A percentile compares a stretch with the other conserved stretches of the same genome.
phyloP scores from a whole-genome alignment of 345 rosid species.

The Excoecaria agallocha region DNA sequence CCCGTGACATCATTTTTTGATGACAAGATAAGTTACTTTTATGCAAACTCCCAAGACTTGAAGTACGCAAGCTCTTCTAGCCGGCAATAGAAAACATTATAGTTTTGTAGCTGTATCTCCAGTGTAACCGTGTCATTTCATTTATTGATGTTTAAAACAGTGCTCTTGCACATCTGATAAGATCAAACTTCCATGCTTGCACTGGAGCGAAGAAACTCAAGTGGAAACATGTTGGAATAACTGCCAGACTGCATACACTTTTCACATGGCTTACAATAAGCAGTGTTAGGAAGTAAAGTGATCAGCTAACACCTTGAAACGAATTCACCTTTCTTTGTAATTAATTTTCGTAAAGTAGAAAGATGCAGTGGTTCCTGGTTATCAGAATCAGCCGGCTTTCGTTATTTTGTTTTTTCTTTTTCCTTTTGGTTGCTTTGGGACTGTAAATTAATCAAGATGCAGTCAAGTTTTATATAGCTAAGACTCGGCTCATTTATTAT shows the following conservation, averaged over 20 bases:
- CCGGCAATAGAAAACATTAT: conserved; percentile 5
- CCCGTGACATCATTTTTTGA: conserved; percentile 29
- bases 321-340: neutral
- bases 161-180: neutral
- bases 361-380: too few species aligned
- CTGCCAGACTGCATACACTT: neutral
- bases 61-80: conserved; percentile 21
- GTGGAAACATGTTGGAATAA: neutral
- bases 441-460: too few species aligned
- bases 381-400: too few species aligned
- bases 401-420: too few species aligned
- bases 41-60: conserved; percentile 42
- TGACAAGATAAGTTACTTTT: conserved; percentile 39
- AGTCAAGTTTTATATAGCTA: too few species aligned
- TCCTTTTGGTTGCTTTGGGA: too few species aligned
- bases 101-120: neutral
- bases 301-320: neutral
- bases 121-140: neutral
- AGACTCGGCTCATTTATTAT: too few species aligned
- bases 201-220: neutral
- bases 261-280: neutral
- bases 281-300: neutral
- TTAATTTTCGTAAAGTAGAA: neutral
- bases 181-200: neutral
- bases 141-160: conserved; percentile 12